phyloP scores from a whole-genome alignment of 2,329 filamentous ascomycete genomes.

The Clarireedia monteithiana region DNA sequence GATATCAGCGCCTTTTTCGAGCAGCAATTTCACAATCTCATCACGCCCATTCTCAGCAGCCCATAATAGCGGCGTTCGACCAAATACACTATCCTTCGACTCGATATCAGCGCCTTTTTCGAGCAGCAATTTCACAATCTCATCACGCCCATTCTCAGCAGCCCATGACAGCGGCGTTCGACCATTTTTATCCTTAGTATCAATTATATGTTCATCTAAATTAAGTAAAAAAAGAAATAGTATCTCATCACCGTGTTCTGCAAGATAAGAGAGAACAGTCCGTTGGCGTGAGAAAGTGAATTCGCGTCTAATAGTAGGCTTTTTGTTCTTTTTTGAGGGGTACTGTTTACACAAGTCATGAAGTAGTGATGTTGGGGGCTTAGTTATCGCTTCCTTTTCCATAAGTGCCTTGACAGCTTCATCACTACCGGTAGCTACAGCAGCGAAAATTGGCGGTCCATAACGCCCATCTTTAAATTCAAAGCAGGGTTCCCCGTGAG shows the following conservation, averaged over 20 bases:
- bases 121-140: no score
- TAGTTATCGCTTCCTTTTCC: slow-evolving; percentile 8
- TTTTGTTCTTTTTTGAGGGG: slow-evolving; percentile 3
- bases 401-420: slow-evolving; percentile 25
- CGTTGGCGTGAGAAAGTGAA: slow-evolving; percentile 12
- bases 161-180: no score
- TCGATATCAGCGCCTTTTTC: no score
- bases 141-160: not conserved
- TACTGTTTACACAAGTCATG: slow-evolving; percentile 9
- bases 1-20: not conserved
- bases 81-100: no score
- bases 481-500: slow-evolving; percentile 16
- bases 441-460: slow-evolving; percentile 31
- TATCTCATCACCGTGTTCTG: slow-evolving; percentile 11
- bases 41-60: slow-evolving; percentile 5
- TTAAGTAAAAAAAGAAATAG: not conserved
- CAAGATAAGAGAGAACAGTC: slow-evolving; percentile 6
- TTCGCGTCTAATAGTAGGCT: slow-evolving; percentile 1
- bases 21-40: slow-evolving; percentile 12
- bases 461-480: slow-evolving; percentile 28
- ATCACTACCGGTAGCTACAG: slow-evolving; percentile 27
- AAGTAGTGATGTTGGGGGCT: slow-evolving; percentile 7
- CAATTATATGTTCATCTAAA: not conserved
- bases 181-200: not conserved
- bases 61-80: slow-evolving; percentile 8